These are phyloP conservation scores for Trametes sp. DNA, from an alignment of 1,284 basidiomycete genomes.

Conservation along the genomic window DNA sequence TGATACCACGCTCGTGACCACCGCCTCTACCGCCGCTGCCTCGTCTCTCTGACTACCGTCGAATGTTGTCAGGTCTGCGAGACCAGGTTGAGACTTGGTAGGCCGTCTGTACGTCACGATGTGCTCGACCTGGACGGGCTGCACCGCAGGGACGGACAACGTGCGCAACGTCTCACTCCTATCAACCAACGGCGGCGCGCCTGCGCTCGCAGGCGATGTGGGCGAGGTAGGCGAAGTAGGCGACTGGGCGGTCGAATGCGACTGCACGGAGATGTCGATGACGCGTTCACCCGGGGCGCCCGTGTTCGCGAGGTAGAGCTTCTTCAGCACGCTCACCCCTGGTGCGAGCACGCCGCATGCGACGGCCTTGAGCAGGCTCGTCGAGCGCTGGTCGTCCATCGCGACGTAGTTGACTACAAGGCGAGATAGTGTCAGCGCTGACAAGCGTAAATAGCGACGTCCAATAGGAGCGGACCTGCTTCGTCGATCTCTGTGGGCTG, in stretches of 20 bases:
- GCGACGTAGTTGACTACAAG: slow-evolving; percentile 66
- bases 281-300: slow-evolving; percentile 71
- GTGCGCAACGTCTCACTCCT: slow-evolving; percentile 70
- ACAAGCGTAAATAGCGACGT: too few relatives aligned
- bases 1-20: slow-evolving; percentile 57
- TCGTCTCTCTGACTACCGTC: slow-evolving; percentile 64
- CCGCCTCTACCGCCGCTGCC: slow-evolving; percentile 59
- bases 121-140: slow-evolving; percentile 60
- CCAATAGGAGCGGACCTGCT: slow-evolving; percentile 58
- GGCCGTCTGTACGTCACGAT: slow-evolving; percentile 57
- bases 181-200: slow-evolving; percentile 43
- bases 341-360: slow-evolving; percentile 67
- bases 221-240: slow-evolving; percentile 32
- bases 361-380: slow-evolving; percentile 77
- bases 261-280: slow-evolving; percentile 80
- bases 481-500: slow-evolving; percentile 83
- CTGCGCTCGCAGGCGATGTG: slow-evolving; percentile 22
- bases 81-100: slow-evolving; percentile 45
- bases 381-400: slow-evolving; percentile 67
- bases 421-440: neutral
- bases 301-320: slow-evolving; percentile 62
- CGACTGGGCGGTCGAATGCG: slow-evolving; percentile 45
- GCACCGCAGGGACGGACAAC: slow-evolving; percentile 63
- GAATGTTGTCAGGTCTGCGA: slow-evolving; percentile 64
- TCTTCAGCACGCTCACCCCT: slow-evolving; percentile 62